These are phyloP conservation scores for Solanum hybrid DNA, from an alignment of 305 asterid genomes.

Conservation along the genomic window DNA sequence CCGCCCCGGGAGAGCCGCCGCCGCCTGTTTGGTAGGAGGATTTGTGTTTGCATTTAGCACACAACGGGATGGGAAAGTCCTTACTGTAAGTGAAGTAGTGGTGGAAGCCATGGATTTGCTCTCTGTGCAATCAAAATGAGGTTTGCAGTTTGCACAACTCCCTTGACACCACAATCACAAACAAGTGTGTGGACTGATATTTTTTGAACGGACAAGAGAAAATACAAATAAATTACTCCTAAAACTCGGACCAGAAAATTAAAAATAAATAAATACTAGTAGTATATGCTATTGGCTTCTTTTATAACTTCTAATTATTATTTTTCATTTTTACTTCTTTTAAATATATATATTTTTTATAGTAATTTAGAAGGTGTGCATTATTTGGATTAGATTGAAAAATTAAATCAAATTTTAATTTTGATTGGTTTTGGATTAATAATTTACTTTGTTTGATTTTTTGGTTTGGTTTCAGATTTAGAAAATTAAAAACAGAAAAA, in stretches of 20 bases:
- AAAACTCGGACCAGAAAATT: not conserved
- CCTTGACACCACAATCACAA: not conserved
- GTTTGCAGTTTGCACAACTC: slow-evolving; percentile 7
- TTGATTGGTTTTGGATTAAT: not conserved
- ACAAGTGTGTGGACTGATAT: not conserved
- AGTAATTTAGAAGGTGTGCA: not conserved
- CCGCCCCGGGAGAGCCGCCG: slow-evolving; percentile 41
- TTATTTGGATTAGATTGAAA: too few species aligned
- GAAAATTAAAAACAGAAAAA: too few species aligned
- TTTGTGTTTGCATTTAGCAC: slow-evolving; percentile 17
- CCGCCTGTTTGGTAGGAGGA: slow-evolving; percentile 12
- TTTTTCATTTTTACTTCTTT: not conserved
- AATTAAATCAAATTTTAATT: too few species aligned
- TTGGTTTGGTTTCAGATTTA: too few species aligned
- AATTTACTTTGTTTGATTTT: too few species aligned
- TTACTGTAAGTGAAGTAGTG: slow-evolving; percentile 33
- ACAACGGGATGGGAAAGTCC: slow-evolving; percentile 21
- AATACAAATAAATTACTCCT: not conserved
- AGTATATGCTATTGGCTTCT: not conserved
- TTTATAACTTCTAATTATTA: not conserved
- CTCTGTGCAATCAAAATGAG: slow-evolving; percentile 7
- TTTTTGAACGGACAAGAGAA: not conserved
- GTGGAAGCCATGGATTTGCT: slow-evolving; percentile 43
- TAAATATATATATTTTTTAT: not conserved
- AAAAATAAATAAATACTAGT: too few species aligned